Evolutionary conservation across 768 basidiomycete species (phyloP), one percentile per base, ranked within the genome.

Genomic region (Cystobasidium tubakii): DNA sequence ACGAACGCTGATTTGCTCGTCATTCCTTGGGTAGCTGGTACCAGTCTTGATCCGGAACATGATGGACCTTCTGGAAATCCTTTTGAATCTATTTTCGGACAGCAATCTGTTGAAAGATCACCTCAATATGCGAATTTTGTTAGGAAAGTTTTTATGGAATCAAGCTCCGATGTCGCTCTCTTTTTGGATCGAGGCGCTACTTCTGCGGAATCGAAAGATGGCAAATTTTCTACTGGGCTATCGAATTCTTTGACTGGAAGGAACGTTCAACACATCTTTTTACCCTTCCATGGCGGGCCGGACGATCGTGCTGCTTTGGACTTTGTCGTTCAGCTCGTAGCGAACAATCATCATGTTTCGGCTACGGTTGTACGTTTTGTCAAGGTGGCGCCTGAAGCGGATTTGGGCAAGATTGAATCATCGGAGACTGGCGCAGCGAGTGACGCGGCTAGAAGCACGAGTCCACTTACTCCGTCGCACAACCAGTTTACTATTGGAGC

Each of bases 281-380:
- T 93, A 50, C 90, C 94, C 0, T 97, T 95, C 86, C 90, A 92
- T 80, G 95, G 95, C 43, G 95, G 95, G 0, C 88, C 91, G 0
- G 95, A 99, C 80, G 95, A 97, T 80, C 87, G 96, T 0, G 84
- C 92, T 25, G 91, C 91, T 0, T 82, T 98, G 31, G 82, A 85
- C 34, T 87, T 98, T 78, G 86, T 91, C 2, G 86, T 90, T 39
- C 94, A 97, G 80, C 82, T 96, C 33, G 90, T 92, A 71, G 81
- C 81, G 36, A 88, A 89, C 75, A 89, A 88, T 76, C 80, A 85
- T 0, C 82, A 80, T 42, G 84, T 91, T 0, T 85, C 81, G 3
- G 96, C 91, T 0, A 92, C 90, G 0, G 86, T 92, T 0, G 82
- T 95, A 0, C 83, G 88, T 62, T 82, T 95, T 36, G 78, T 76